Evolutionary conservation across 176 grass and related monocot genomes (phyloP).

Genomic region (Lolium perenne): DNA sequence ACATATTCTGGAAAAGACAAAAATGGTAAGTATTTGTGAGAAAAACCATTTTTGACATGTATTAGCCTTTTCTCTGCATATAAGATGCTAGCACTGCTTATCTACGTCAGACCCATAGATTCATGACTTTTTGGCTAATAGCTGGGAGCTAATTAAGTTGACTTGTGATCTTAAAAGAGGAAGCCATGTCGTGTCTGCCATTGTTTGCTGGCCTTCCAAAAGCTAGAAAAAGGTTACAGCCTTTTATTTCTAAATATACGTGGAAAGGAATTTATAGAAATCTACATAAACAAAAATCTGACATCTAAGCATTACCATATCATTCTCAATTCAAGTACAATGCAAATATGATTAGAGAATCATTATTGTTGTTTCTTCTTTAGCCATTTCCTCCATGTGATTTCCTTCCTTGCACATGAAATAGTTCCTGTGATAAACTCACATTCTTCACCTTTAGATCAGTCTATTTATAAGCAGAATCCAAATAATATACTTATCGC

Average conservation of each 20-base stretch:
- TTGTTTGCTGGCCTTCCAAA: neutral
- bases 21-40: neutral
- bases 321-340: neutral
- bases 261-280: neutral
- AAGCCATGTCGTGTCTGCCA: neutral
- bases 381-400: neutral
- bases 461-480: neutral
- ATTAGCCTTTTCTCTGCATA: neutral
- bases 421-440: slow-evolving; percentile 1
- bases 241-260: neutral
- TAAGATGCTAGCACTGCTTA: neutral
- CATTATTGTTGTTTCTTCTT: neutral
- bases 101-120: neutral
- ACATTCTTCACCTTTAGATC: neutral
- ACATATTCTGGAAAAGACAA: neutral
- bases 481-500: neutral
- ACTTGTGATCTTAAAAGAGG: neutral
- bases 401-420: neutral
- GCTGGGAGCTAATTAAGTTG: slow-evolving; percentile 8
- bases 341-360: neutral
- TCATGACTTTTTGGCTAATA: neutral
- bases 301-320: neutral
- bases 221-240: neutral
- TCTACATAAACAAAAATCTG: neutral
- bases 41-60: neutral